Evolutionary conservation across 2,329 filamentous ascomycete species (phyloP).

Genomic region (Aspergillus hiratsukae): DNA sequence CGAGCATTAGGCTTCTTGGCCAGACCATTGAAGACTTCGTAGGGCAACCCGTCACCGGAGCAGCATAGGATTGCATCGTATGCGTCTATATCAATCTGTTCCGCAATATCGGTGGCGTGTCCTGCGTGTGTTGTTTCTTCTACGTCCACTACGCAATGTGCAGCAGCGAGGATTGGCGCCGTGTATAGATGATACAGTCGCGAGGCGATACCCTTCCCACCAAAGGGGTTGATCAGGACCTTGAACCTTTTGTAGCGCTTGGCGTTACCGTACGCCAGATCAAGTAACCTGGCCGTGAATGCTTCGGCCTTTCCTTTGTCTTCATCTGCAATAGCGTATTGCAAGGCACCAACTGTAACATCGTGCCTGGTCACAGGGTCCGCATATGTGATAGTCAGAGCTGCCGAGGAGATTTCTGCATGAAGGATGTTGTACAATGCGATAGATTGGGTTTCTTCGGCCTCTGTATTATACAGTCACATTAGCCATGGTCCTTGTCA

Average conservation of each 20-base stretch:
- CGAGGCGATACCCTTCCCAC: conserved; percentile 72
- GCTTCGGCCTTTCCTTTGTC: conserved; percentile 46
- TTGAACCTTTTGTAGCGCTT: conserved; percentile 73
- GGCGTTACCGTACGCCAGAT: conserved; percentile 65
- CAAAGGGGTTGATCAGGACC: conserved; percentile 85
- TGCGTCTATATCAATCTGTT: conserved; percentile 68
- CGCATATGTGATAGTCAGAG: conserved; percentile 70
- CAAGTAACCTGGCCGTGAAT: conserved; percentile 64
- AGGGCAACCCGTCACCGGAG: conserved; percentile 85
- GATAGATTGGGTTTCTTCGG: conserved; percentile 55
- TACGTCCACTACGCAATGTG: conserved; percentile 70
- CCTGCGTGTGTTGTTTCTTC: conserved; percentile 67
- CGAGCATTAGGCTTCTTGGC: conserved; percentile 70
- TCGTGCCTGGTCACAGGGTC: conserved; percentile 54
- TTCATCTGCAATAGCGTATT: conserved; percentile 56
- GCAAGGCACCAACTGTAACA: conserved; percentile 58
- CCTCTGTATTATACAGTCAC: conserved; percentile 26
- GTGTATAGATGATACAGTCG: conserved; percentile 71
- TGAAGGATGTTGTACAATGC: conserved; percentile 82
- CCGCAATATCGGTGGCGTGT: conserved; percentile 72
- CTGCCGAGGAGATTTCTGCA: conserved; percentile 60
- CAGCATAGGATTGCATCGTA: conserved; percentile 85
- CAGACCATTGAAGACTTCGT: conserved; percentile 93
- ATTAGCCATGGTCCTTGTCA: not conserved
- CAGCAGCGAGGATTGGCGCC: conserved; percentile 76